Base-by-base conservation (phyloP, 2,329 filamentous ascomycete species). In the Bretziella fagacearum region DNA sequence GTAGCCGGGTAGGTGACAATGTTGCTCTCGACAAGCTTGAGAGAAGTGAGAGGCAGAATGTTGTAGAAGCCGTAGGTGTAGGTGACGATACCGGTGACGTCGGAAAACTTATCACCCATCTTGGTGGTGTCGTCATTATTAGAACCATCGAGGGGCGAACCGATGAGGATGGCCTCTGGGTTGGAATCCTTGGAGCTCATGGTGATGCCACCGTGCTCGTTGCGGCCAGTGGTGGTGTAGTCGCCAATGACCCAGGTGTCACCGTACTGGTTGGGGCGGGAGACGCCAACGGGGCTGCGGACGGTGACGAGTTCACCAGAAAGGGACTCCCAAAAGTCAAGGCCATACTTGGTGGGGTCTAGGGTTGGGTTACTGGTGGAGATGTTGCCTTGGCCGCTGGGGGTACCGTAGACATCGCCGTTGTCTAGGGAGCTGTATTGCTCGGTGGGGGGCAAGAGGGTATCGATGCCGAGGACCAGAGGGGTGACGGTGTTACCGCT, bases 271-370 rank as follows among this genome's bases (percentile, higher is more conserved):
- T 77, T 83, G 2, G 79, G 74, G 47, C 71, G 72, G 44, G 68
- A 66, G 39, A 82, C 60, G 36, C 73, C 74, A 10, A 63, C 67
- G 1, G 75, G 71, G 39, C 62, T 66, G 53, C 66, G 66, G 40
- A 84, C 62, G 0, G 73, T 81, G 11, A 84, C 78, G 6, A 82
- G 64, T 59, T 83, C 77, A 23, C 79, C 80, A 46, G 65, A 66
- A 49, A 84, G 60, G 52, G 71, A 77, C 66, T 84, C 76, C 80
- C 79, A 84, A 56, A 83, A 84, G 58, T 84, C 80, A 25, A 84
- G 63, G 2, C 79, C 80, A 55, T 77, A 84, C 35, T 64, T 61
- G 18, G 63, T 61, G 2, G 79, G 79, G 51, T 79, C 59, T 32
- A 84, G 66, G 11, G 63, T 62, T 0, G 78, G 78, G 57, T 84